Evolutionary conservation across 768 basidiomycete species (phyloP).

Genomic region (Dioszegia crocea): DNA sequence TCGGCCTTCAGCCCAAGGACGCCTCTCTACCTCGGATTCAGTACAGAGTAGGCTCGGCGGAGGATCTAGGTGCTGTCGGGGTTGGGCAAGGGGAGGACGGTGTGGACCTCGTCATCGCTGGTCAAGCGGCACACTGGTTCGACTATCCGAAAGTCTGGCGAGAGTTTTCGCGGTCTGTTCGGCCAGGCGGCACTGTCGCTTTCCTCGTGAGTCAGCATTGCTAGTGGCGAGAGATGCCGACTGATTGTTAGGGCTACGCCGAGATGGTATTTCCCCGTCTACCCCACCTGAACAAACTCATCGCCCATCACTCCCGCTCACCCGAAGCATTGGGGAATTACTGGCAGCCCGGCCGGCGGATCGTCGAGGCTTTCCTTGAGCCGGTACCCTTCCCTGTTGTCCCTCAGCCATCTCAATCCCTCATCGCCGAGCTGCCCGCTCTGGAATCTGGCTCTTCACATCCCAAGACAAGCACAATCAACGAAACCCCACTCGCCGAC

Average conservation of each 20-base stretch:
- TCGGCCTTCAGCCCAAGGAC: constrained; percentile 21
- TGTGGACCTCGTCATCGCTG: constrained; percentile 66
- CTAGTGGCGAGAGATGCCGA: too few species aligned
- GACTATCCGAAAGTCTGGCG: constrained; percentile 69
- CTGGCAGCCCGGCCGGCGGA: constrained; percentile 74
- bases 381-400: constrained; percentile 56
- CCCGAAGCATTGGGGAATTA: constrained; percentile 60
- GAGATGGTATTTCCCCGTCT: constrained; percentile 66
- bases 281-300: constrained; percentile 59
- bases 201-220: constrained; percentile 60
- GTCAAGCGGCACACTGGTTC: constrained; percentile 80
- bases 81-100: constrained; percentile 53
- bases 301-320: constrained; percentile 48
- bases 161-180: constrained; percentile 61
- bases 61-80: constrained; percentile 54
- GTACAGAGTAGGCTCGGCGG: constrained; percentile 55
- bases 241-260: constrained; percentile 54
- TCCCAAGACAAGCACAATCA: background rate
- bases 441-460: background rate
- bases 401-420: constrained; percentile 2
- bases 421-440: background rate
- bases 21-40: constrained; percentile 39
- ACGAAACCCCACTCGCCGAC: background rate
- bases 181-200: constrained; percentile 63
- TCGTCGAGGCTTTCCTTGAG: constrained; percentile 67